Percentiles rank a stretch among this genome's conserved stretches.
Conservation (phyloP, 768 basidiomycete species). For the Auricularia auricula-judae region DNA sequence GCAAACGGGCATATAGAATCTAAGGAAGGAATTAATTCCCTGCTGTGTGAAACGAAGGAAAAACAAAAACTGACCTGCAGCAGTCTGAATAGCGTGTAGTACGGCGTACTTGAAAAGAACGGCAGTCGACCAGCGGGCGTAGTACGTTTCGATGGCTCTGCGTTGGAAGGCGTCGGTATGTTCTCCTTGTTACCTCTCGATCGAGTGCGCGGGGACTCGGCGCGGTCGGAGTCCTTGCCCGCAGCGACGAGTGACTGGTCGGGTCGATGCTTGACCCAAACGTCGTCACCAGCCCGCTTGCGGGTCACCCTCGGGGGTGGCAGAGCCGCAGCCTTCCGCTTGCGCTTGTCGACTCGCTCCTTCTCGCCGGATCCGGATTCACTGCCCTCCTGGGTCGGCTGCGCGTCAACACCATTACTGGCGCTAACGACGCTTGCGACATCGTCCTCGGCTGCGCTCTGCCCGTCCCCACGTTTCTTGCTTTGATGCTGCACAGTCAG, state of each 20-base stretch:
- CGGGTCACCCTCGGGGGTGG: neutral
- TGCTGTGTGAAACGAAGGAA: neutral
- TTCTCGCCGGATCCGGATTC: neutral
- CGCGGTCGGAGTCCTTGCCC: neutral
- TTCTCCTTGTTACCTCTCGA: neutral
- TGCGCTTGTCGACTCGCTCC: neutral
- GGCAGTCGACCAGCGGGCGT: constrained; percentile 18
- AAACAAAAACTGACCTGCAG: constrained; percentile 53
- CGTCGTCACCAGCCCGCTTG: neutral
- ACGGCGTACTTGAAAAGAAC: constrained; percentile 84
- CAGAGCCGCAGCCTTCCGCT: neutral
- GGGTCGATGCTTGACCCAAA: neutral
- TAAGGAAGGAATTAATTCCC: constrained; percentile 20
- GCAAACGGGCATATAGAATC: constrained; percentile 74
- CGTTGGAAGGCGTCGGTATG: neutral
- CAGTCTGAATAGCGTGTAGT: constrained; percentile 76
- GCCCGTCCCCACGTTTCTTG: constrained; percentile 22
- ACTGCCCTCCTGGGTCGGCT: neutral
- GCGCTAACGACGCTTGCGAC: neutral
- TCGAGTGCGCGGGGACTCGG: neutral
- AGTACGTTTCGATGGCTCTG: neutral
- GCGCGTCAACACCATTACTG: neutral
- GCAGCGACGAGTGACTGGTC: neutral
- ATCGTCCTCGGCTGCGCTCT: neutral
- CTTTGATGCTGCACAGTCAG: constrained; percentile 40